A percentile compares a stretch with the other conserved stretches of the same genome.
Conservation (phyloP, 371 early-diverging fungal species). For the Entomophthora muscae region DNA sequence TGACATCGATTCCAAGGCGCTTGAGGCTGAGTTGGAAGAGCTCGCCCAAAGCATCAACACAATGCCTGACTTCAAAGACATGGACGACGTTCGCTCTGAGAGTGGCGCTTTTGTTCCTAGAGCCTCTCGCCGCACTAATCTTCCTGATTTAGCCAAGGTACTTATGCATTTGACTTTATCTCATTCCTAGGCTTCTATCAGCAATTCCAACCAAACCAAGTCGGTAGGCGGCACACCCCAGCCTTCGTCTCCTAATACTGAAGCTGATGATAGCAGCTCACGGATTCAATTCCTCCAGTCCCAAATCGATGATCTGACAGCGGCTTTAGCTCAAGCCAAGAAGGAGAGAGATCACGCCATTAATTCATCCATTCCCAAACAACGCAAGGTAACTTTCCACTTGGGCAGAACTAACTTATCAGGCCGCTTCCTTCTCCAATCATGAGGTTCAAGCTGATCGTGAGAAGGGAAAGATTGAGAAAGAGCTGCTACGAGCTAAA, state of each 20-base stretch:
- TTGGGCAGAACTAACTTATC: background rate
- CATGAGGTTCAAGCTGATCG: background rate
- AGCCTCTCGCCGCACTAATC: background rate
- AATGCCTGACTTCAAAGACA: background rate
- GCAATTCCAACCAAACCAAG: background rate
- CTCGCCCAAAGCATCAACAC: background rate
- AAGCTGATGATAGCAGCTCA: background rate
- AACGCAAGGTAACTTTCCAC: background rate
- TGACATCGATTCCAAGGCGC: background rate
- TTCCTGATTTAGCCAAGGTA: background rate
- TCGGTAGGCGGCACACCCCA: background rate
- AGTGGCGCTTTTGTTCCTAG: background rate
- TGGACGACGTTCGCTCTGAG: background rate
- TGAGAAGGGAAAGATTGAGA: too few species aligned
- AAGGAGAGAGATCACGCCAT: background rate
- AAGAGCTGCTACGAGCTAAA: background rate
- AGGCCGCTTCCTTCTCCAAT: background rate
- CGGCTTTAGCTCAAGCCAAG: background rate
- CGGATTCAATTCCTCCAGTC: background rate
- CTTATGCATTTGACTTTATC: background rate
- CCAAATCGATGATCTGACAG: background rate
- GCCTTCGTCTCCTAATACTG: background rate
- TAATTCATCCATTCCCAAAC: background rate
- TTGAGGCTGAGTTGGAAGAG: constrained; percentile 4
- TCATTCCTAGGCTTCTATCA: background rate